Percentiles rank a stretch among this genome's conserved stretches.
Evolutionary conservation across 352 stramenopile species (phyloP).

Genomic region (Saprolegnia diclina): DNA sequence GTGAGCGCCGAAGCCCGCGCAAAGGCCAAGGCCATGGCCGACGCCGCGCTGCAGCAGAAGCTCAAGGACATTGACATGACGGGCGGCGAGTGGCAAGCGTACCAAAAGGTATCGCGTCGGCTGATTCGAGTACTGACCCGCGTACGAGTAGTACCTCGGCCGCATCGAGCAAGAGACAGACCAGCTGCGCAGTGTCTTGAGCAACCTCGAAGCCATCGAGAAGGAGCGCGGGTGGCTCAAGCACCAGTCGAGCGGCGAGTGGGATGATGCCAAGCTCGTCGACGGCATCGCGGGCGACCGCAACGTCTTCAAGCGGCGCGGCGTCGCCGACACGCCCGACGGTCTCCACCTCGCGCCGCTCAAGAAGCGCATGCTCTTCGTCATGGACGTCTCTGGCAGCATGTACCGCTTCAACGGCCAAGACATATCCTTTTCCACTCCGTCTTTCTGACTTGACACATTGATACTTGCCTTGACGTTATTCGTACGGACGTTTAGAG

Average conservation of each 20-base stretch:
- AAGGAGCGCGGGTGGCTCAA: constrained; percentile 91
- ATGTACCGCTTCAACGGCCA: constrained; percentile 95
- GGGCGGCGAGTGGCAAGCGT: constrained; percentile 71
- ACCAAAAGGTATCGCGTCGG: constrained; percentile 38
- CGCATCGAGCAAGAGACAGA: constrained; percentile 70
- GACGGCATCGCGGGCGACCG: constrained; percentile 89
- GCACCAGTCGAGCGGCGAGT: constrained; percentile 89
- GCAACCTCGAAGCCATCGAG: constrained; percentile 73
- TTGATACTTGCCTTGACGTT: neutral
- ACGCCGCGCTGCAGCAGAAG: constrained; percentile 58
- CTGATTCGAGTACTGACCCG: neutral
- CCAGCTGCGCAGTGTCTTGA: constrained; percentile 72
- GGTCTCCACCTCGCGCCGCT: constrained; percentile 28
- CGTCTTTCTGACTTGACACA: neutral
- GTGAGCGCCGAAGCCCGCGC: constrained; percentile 79
- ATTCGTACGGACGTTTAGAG: constrained; percentile 75
- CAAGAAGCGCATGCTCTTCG: constrained; percentile 85
- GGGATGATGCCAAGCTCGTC: constrained; percentile 94
- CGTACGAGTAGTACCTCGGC: constrained; percentile 40
- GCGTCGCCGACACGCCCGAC: constrained; percentile 56
- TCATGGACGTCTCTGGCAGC: constrained; percentile 90
- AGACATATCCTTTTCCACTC: constrained; percentile 36
- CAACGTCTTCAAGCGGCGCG: constrained; percentile 91
- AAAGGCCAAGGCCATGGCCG: constrained; percentile 62
- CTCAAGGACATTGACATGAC: constrained; percentile 83